Base-by-base conservation (phyloP, 768 basidiomycete species). In the Rhizopogon vesiculosus region DNA sequence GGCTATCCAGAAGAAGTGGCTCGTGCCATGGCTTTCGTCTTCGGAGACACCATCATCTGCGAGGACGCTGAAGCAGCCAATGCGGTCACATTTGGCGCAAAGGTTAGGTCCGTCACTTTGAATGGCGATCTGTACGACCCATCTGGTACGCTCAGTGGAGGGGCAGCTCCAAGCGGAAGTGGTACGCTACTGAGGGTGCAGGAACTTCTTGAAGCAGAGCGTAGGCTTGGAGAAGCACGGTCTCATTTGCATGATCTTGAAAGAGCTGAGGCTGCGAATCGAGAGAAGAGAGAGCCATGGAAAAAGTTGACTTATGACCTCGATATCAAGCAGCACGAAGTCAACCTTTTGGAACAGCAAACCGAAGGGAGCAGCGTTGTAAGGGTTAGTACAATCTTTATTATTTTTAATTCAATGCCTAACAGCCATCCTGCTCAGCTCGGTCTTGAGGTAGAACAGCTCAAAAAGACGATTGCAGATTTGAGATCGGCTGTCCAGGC, bases 41-140 rank as follows among this genome's bases (percentile, higher is more conserved):
- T 98, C 69, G 87, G 90, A 54, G 88, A 94, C 68, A 92, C 91
- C 3, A 79, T 98, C 58, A 86, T 99, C 66, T 98, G 95, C 67
- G 84, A 86, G 46, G 93, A 96, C 61, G 82, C 93, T 3, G 85
- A 86, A 18, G 79, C 93, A 0, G 97, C 97, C 1, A 92, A 93
- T 66, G 71, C 74, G 0, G 90, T 97, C 42, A 97, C 97, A 0
- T 98, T 98, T 75, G 77, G 83, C 9, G 69, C 69, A 5, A 70
- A 70, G 28, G 84, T 90, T 48, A 86, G 86, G 50, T 94, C 91
- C 9, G 94, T 98, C 45, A 99, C 97, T 7, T 77, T 97, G 19
- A 87, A 92, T 2, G 97, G 97, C 2, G 97, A 98, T 64, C 84
- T 97, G 10, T 98, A 99, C 69, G 97, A 99, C 59, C 96, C 97